Evolutionary conservation across 495 filamentous ascomycete species (phyloP).

Genomic region (Trichocladium antarcticum): DNA sequence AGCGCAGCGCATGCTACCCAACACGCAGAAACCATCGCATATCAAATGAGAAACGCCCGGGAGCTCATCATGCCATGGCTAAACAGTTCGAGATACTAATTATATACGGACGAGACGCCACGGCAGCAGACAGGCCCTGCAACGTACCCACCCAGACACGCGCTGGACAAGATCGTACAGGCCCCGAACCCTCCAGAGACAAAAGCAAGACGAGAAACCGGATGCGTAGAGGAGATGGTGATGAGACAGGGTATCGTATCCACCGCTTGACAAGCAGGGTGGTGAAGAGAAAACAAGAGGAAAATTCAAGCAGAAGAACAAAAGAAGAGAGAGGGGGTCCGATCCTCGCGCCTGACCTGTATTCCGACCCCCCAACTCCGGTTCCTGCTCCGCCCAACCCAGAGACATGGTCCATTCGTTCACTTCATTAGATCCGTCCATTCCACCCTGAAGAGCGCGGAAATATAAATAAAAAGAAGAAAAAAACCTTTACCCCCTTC

Average conservation of each 20-base stretch:
- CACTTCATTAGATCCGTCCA: slow-evolving; percentile 3
- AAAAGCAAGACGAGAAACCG: not conserved
- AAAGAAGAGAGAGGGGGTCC: not conserved
- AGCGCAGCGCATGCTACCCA: no score
- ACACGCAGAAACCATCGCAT: no score
- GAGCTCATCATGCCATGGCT: no score
- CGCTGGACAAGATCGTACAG: no score
- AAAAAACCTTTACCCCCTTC: slow-evolving; percentile 1
- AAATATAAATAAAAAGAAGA: slow-evolving; percentile 9
- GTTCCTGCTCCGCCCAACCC: not conserved
- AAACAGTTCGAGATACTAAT: no score
- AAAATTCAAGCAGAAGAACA: not conserved
- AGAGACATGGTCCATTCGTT: not conserved
- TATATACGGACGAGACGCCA: slow-evolving; percentile 26
- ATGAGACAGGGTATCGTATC: slow-evolving; percentile 14
- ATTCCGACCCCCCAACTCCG: not conserved
- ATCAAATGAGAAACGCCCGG: no score
- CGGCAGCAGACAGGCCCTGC: slow-evolving; percentile 5
- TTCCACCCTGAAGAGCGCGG: not conserved
- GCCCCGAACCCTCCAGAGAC: not conserved
- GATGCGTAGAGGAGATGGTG: slow-evolving; percentile 1
- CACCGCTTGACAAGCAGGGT: not conserved
- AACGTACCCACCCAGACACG: no score
- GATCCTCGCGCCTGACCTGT: not conserved
- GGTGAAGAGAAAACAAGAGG: not conserved